Conservation (phyloP, 1,284 basidiomycete species). For the Psilocybe mexicana region DNA sequence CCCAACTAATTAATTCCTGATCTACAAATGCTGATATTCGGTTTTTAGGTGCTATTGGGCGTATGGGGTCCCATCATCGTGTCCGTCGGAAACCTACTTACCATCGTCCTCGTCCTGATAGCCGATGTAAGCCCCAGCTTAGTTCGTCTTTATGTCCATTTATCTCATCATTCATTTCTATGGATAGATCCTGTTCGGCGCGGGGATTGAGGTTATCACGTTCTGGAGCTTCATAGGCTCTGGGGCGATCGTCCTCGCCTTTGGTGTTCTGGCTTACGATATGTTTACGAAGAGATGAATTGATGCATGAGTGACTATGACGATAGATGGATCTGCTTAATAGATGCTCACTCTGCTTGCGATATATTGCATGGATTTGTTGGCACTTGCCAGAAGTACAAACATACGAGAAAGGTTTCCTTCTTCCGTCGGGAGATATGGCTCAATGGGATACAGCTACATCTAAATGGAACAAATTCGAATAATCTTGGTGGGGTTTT, state of each 20-base stretch:
- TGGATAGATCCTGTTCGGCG: conserved; percentile 51
- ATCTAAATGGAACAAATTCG: too few relatives aligned
- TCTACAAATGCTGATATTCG: conserved; percentile 5
- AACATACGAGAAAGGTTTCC: too few relatives aligned
- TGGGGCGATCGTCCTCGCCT: conserved; percentile 69
- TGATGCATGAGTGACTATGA: neutral
- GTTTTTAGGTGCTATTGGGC: conserved; percentile 64
- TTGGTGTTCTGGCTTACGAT: conserved; percentile 72
- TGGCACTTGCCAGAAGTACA: too few relatives aligned
- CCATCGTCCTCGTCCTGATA: conserved; percentile 78
- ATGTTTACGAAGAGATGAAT: conserved; percentile 42
- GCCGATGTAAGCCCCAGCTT: conserved; percentile 52
- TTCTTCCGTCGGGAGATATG: too few relatives aligned
- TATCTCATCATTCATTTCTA: neutral
- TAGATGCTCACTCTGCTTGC: too few relatives aligned
- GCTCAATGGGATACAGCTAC: too few relatives aligned
- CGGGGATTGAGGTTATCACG: conserved; percentile 55
- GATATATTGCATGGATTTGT: too few relatives aligned
- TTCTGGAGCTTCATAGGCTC: conserved; percentile 68
- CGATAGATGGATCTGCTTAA: neutral
- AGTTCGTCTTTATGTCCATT: neutral
- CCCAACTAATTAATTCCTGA: neutral
- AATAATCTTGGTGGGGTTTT: too few relatives aligned
- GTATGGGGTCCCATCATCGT: conserved; percentile 84
- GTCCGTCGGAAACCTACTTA: conserved; percentile 82